Evolutionary conservation across 2,329 filamentous ascomycete genomes (phyloP).

Genomic region (Fusarium brachygibbosum): DNA sequence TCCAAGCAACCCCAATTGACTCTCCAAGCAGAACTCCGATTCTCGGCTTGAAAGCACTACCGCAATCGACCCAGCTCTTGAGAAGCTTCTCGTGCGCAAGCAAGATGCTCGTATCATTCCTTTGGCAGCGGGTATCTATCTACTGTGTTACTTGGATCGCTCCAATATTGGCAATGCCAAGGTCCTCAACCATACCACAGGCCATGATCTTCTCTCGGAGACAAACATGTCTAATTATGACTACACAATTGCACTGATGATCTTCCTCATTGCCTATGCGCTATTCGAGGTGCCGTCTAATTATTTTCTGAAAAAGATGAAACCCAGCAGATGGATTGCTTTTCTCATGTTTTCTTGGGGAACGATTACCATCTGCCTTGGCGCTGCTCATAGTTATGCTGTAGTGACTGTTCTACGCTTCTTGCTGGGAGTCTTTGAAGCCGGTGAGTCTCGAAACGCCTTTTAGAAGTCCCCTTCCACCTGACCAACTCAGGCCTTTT

Average conservation of each 20-base stretch:
- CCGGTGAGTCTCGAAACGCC: constrained; percentile 22
- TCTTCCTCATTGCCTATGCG: constrained; percentile 67
- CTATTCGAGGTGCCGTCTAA: constrained; percentile 61
- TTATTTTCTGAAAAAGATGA: constrained; percentile 62
- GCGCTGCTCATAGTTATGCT: constrained; percentile 55
- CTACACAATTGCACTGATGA: constrained; percentile 68
- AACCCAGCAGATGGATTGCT: constrained; percentile 62
- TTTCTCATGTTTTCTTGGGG: constrained; percentile 53
- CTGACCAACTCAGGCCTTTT: constrained; percentile 55
- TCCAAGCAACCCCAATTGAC: constrained; percentile 5
- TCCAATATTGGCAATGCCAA: constrained; percentile 64
- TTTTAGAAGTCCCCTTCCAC: accelerated
- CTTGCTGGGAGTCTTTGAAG: constrained; percentile 51
- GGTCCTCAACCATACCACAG: constrained; percentile 55
- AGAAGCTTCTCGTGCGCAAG: constrained; percentile 30
- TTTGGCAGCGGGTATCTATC: constrained; percentile 44
- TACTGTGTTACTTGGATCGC: constrained; percentile 64
- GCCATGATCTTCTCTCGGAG: constrained; percentile 55
- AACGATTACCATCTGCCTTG: constrained; percentile 58
- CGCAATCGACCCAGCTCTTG: constrained; percentile 19
- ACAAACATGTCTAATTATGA: constrained; percentile 61
- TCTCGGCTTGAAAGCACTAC: constrained; percentile 18
- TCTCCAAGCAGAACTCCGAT: constrained; percentile 22
- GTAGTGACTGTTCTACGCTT: constrained; percentile 50
- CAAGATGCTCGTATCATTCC: constrained; percentile 45